Conservation (phyloP, 306 rosid species). For the Potentilla sterilis region DNA sequence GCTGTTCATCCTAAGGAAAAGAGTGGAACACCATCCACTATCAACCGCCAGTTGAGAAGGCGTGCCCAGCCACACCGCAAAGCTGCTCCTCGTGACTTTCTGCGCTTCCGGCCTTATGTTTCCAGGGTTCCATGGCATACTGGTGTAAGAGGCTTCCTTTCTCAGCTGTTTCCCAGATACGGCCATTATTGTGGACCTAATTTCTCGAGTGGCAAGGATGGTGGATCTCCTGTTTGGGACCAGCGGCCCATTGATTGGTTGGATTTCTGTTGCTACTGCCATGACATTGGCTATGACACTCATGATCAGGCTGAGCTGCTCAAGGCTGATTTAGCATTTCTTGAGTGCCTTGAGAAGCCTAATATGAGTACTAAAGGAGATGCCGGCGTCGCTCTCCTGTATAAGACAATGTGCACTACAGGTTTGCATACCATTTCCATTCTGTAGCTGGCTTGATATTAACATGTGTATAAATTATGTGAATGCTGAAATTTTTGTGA, state of each 20-base stretch:
- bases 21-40: conserved; percentile 51
- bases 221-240: conserved; percentile 82
- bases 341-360: conserved; percentile 82
- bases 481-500: too few species aligned
- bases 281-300: conserved; percentile 91
- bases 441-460: not conserved
- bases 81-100: conserved; percentile 16
- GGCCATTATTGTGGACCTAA: conserved; percentile 98
- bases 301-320: conserved; percentile 75
- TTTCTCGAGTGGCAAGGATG: conserved; percentile 90
- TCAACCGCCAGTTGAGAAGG: conserved; percentile 58
- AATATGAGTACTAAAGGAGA: conserved; percentile 76
- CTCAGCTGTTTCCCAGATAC: conserved; percentile 84
- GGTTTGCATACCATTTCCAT: conserved; percentile 40
- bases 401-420: conserved; percentile 76
- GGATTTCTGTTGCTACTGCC: conserved; percentile 97
- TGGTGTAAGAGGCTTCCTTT: conserved; percentile 73
- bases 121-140: conserved; percentile 97
- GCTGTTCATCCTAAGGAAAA: conserved; percentile 26
- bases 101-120: conserved; percentile 84
- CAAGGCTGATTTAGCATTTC: conserved; percentile 85
- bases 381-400: conserved; percentile 55
- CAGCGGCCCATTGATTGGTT: conserved; percentile 91
- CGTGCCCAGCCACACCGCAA: conserved; percentile 39
- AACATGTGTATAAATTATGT: not conserved